A percentile compares a stretch with the other conserved stretches of the same genome.
phyloP scores from a whole-genome alignment of 83 land plant genomes.

The Diphasiastrum complanatum region DNA sequence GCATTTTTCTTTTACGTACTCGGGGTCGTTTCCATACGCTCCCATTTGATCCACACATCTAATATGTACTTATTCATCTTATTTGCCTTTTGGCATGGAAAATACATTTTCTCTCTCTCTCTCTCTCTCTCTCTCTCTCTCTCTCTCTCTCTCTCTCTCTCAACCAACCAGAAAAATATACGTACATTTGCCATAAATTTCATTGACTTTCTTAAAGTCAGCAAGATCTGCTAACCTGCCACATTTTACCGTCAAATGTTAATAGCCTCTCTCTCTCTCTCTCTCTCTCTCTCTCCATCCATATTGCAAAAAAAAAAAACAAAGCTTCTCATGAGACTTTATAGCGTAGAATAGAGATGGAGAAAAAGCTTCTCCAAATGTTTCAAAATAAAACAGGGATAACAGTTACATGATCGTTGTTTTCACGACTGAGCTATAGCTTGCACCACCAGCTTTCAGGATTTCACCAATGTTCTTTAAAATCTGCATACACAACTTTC shows the following conservation, averaged over 20 bases:
- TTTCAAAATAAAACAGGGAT: neutral
- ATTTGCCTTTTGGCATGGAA: too few relatives aligned
- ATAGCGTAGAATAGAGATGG: neutral
- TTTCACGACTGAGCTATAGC: slow-evolving; percentile 85
- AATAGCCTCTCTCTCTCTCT: neutral
- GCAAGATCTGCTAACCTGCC: slow-evolving; percentile 93
- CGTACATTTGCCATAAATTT: slow-evolving; percentile 90
- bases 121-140: too few relatives aligned
- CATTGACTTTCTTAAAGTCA: slow-evolving; percentile 91
- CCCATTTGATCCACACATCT: too few relatives aligned
- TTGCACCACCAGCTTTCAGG: slow-evolving; percentile 75
- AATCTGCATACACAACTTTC: slow-evolving; percentile 38
- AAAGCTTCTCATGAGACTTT: slow-evolving; percentile 2
- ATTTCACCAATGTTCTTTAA: slow-evolving; percentile 93
- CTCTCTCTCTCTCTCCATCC: neutral
- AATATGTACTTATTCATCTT: too few relatives aligned
- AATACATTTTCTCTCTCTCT: too few relatives aligned
- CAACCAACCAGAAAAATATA: too few relatives aligned
- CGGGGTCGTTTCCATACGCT: too few relatives aligned
- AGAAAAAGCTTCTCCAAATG: slow-evolving; percentile 1
- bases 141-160: too few relatives aligned
- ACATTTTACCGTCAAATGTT: neutral
- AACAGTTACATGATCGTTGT: slow-evolving; percentile 77
- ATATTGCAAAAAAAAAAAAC: neutral
- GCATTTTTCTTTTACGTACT: too few relatives aligned